Evolutionary conservation across 1,284 basidiomycete species (phyloP).

Genomic region (Melampsora abietis-canadensis): DNA sequence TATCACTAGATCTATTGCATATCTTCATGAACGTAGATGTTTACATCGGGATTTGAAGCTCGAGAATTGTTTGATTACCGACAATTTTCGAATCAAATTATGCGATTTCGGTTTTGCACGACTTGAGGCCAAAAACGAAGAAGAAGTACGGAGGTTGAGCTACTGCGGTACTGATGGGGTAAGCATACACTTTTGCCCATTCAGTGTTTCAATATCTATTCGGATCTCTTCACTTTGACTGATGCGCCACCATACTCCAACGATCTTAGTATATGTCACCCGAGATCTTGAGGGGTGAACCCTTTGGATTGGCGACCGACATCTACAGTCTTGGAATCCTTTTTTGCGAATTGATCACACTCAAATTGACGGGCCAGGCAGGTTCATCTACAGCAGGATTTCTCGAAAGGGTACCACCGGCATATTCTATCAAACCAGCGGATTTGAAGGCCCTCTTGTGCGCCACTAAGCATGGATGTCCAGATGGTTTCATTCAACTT

Average conservation of each 20-base stretch:
- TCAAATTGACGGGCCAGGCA: conserved; percentile 69
- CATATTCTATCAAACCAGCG: conserved; percentile 70
- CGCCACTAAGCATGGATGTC: conserved; percentile 72
- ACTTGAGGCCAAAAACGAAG: conserved; percentile 83
- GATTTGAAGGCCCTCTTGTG: conserved; percentile 62
- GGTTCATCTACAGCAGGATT: conserved; percentile 63
- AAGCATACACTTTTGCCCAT: conserved; percentile 60
- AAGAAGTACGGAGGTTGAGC: conserved; percentile 83
- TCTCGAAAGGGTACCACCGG: conserved; percentile 64
- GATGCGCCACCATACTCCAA: background rate
- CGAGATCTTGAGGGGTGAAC: conserved; percentile 83
- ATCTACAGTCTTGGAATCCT: conserved; percentile 93
- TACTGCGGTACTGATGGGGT: conserved; percentile 95
- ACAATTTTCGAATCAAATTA: conserved; percentile 89
- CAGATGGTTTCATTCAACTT: conserved; percentile 70
- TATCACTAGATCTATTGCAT: conserved; percentile 87
- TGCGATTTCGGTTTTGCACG: conserved; percentile 94
- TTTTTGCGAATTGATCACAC: conserved; percentile 81
- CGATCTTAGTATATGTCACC: conserved; percentile 60
- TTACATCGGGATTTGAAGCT: conserved; percentile 81
- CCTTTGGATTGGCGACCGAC: conserved; percentile 89
- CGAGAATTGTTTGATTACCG: conserved; percentile 90
- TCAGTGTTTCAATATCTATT: background rate
- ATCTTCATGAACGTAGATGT: conserved; percentile 84
- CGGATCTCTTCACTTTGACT: background rate